Conservation (phyloP, 371 early-diverging fungal genomes). For the Rhizopus sp. region DNA sequence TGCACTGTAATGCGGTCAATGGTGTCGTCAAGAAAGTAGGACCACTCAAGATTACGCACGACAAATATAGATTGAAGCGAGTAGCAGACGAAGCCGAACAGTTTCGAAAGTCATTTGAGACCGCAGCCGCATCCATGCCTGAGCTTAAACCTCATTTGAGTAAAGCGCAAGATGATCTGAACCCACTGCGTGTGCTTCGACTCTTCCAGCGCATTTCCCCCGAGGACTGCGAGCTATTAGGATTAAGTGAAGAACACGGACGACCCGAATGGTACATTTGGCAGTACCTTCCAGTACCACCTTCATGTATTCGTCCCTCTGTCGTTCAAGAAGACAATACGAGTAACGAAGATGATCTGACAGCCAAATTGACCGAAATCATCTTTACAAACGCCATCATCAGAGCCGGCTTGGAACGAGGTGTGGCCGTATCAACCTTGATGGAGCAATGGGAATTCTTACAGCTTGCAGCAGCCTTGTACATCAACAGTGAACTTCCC, state of each 20-base stretch:
- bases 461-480: slow-evolving; percentile 95
- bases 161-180: slow-evolving; percentile 95
- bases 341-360: slow-evolving; percentile 99
- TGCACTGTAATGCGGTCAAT: slow-evolving; percentile 85
- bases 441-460: slow-evolving; percentile 99
- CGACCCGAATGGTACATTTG: slow-evolving; percentile 94
- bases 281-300: slow-evolving; percentile 96
- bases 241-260: slow-evolving; percentile 82
- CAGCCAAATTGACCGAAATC: slow-evolving; percentile 97
- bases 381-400: slow-evolving; percentile 93
- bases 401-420: slow-evolving; percentile 81
- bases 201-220: slow-evolving; percentile 87
- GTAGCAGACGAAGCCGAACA: slow-evolving; percentile 75
- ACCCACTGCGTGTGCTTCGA: slow-evolving; percentile 85
- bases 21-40: slow-evolving; percentile 96
- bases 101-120: slow-evolving; percentile 74
- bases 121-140: slow-evolving; percentile 72
- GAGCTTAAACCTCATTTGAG: slow-evolving; percentile 74
- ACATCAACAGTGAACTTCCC: slow-evolving; percentile 96
- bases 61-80: slow-evolving; percentile 84
- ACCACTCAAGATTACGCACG: slow-evolving; percentile 96
- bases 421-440: slow-evolving; percentile 72
- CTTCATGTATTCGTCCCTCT: slow-evolving; percentile 97
- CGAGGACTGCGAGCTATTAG: slow-evolving; percentile 96
- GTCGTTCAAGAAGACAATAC: slow-evolving; percentile 91